These are phyloP conservation scores for Pilatotrama ljubarskyi DNA, from an alignment of 768 basidiomycete genomes.

Conservation along the genomic window DNA sequence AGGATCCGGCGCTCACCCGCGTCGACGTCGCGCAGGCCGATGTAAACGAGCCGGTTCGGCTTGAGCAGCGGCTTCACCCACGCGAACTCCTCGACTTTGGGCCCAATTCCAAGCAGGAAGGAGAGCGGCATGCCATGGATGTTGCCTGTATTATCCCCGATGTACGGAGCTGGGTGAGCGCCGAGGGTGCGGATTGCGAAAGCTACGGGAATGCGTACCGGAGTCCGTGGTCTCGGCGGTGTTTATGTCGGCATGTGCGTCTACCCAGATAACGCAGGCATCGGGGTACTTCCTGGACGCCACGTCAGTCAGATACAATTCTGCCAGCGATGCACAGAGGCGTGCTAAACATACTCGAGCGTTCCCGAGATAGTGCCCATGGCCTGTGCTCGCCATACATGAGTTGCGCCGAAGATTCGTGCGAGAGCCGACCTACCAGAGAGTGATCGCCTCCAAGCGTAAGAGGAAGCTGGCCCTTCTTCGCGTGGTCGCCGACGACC, in stretches of 20 bases:
- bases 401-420: slow-evolving; percentile 2
- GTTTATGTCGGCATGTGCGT: slow-evolving; percentile 98
- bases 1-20: slow-evolving; percentile 85
- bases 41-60: slow-evolving; percentile 86
- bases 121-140: slow-evolving; percentile 98
- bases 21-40: slow-evolving; percentile 94
- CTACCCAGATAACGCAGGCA: slow-evolving; percentile 92
- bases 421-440: slow-evolving; percentile 50
- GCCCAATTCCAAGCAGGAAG: slow-evolving; percentile 68
- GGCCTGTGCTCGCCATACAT: slow-evolving; percentile 43
- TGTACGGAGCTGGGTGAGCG: not conserved
- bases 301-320: not conserved
- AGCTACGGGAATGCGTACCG: slow-evolving; percentile 42
- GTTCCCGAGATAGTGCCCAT: slow-evolving; percentile 96
- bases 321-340: not conserved
- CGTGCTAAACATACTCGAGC: slow-evolving; percentile 55
- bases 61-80: slow-evolving; percentile 69
- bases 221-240: slow-evolving; percentile 79
- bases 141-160: slow-evolving; percentile 56
- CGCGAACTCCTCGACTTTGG: slow-evolving; percentile 43
- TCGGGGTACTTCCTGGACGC: slow-evolving; percentile 63
- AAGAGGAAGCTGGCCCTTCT: slow-evolving; percentile 79
- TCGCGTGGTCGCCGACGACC: slow-evolving; percentile 71
- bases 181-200: not conserved
- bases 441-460: slow-evolving; percentile 98